Percentiles rank a stretch among this genome's conserved stretches.
These are phyloP conservation scores for Eucalyptus polyanthemos DNA, from an alignment of 345 rosid species.

Conservation along the genomic window DNA sequence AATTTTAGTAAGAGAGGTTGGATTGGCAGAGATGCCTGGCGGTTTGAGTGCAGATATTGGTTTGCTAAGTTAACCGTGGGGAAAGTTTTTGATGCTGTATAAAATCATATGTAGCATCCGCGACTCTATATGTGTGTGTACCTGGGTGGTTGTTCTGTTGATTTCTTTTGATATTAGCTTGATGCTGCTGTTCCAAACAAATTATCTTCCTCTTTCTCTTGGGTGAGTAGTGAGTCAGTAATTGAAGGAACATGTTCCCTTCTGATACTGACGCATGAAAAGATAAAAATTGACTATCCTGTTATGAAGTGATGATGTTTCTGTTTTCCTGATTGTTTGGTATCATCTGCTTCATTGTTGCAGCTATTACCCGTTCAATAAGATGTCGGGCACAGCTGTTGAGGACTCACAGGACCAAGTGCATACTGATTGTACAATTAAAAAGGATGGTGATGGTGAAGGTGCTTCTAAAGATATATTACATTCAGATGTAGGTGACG, in stretches of 20 bases:
- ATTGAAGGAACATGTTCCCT: not conserved
- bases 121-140: not conserved
- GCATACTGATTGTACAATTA: not conserved
- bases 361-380: not conserved
- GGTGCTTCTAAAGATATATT: not conserved
- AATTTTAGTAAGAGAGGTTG: not conserved
- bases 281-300: not conserved
- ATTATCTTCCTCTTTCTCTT: not conserved
- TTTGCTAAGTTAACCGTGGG: not conserved
- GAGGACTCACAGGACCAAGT: conserved; percentile 28
- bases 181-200: not conserved
- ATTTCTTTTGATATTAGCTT: not conserved
- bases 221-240: not conserved
- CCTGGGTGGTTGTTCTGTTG: not conserved
- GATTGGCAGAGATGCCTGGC: not conserved
- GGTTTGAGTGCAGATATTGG: not conserved
- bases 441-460: not conserved
- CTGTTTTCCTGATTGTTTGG: not conserved
- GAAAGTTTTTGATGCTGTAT: not conserved
- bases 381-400: conserved; percentile 7
- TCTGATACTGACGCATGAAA: not conserved
- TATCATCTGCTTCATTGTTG: not conserved
- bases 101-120: not conserved
- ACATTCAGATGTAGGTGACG: conserved; percentile 5
- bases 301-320: not conserved